Evolutionary conservation across 177 flowering plant genomes (phyloP), one percentile per base, ranked within the genome.

Genomic region (Tripterygium wilfordii): DNA sequence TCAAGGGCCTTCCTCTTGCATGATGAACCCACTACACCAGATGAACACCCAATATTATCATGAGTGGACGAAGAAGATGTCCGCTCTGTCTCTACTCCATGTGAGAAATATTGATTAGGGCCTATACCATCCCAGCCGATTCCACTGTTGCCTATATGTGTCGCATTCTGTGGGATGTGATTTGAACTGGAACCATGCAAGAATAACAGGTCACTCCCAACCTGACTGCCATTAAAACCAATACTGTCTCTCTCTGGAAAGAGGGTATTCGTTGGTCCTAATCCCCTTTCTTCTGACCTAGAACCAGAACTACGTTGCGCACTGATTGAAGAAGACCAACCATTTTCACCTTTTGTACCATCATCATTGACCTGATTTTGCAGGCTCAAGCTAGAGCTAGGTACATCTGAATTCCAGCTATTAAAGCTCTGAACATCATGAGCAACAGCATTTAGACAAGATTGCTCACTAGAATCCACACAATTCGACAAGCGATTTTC

Each of bases 1-100:
- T 86, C 97, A 52, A 77, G 65, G 22, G 82, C 68, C 70, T 83
- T 85, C 53, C 97, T 63, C 65, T 79, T 75, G 64, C 85, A 71
- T 12, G 81, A 74, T 26, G 38, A 57, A 36, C n/a, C n/a, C n/a
- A 57, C 52, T 53, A n/a, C n/a, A 44, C 65, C 70, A 33, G 65
- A 61, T 45, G 70, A 67, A 45, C 54, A 28, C 16, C 69, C 77
- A 52, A 48, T 51, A 55, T 44, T 48, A 49, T 28, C 38, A 38
- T 38, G 36, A 54, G 60, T 28, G 33, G 10, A 6, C 21, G 54
- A 21, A 36, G 52, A 31, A 46, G 56, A 36, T 28, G 25, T 42
- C 42, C 23, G 56, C 33, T 55, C 63, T 33, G 40, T 20, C 21
- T 62, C 65, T 40, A 36, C 10, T 27, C 48, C 51, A 36, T 31